A percentile compares a stretch with the other conserved stretches of the same genome.
phyloP scores from a whole-genome alignment of 228 moss, liverwort and hornwort species.

The Sphagnum magellanicum region DNA sequence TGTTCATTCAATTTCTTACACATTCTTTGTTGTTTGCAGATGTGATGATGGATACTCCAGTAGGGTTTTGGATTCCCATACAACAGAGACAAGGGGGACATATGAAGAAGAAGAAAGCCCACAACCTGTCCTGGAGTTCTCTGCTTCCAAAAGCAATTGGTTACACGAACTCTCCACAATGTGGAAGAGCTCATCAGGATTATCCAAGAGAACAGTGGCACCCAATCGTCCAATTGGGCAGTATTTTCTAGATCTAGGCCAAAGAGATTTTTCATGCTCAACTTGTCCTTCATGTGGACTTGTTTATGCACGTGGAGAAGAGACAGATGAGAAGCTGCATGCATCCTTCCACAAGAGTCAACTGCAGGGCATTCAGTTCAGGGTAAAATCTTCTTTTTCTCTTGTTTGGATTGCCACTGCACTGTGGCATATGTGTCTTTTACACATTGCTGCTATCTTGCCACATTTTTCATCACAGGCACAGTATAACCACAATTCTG shows the following conservation, averaged over 20 bases:
- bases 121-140: neutral
- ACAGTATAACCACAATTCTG: no score
- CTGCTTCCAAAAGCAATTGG: neutral
- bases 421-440: no score
- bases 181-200: constrained; percentile 7
- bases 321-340: constrained; percentile 82
- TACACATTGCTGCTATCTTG: no score
- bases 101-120: no score
- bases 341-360: constrained; percentile 63
- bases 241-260: constrained; percentile 89
- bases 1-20: neutral
- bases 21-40: neutral
- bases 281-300: constrained; percentile 77
- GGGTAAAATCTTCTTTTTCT: constrained; percentile 27
- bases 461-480: no score
- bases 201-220: constrained; percentile 32
- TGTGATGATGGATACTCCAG: neutral
- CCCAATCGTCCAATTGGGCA: constrained; percentile 53
- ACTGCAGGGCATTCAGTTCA: constrained; percentile 65
- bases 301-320: constrained; percentile 74
- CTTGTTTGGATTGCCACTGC: neutral
- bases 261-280: constrained; percentile 73
- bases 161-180: constrained; percentile 9
- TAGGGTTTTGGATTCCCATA: no score
- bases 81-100: neutral